A percentile compares a stretch with the other conserved stretches of the same genome.
Conservation (phyloP, 352 stramenopile species). For the Phytopythium mirpurense region DNA sequence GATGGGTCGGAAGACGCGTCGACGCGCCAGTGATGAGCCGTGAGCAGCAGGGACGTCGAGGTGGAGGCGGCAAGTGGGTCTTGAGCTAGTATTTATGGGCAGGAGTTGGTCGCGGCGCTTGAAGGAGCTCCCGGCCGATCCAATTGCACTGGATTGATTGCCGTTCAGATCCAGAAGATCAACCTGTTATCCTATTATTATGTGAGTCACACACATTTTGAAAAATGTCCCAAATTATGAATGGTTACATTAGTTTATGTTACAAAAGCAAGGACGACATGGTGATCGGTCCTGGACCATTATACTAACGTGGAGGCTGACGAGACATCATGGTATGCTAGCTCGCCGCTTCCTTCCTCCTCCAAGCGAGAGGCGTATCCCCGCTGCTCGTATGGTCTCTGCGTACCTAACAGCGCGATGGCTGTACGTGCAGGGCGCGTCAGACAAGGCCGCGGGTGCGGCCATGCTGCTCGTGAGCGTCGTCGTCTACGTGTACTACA, state of each 20-base stretch:
- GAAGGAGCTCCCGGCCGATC: no score
- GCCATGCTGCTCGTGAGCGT: constrained; percentile 77
- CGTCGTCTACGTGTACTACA: constrained; percentile 90
- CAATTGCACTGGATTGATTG: neutral
- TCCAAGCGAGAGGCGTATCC: no score
- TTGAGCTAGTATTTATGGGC: no score
- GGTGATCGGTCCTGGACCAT: no score
- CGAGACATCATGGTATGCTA: no score
- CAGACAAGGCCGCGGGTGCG: constrained; percentile 74
- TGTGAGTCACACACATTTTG: neutral
- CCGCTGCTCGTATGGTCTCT: no score
- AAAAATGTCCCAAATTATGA: neutral
- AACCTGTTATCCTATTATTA: neutral
- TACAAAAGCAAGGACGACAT: neutral
- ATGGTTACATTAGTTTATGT: no score
- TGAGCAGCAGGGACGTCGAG: neutral
- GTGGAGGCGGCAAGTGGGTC: no score
- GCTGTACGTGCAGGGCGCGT: constrained; percentile 38
- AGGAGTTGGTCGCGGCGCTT: no score
- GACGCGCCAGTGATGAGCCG: no score
- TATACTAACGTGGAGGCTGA: no score
- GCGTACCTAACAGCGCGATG: neutral
- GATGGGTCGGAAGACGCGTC: neutral
- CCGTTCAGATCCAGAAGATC: neutral
- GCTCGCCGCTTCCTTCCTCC: no score